These are phyloP conservation scores for Stagonosporopsis chrysanthemi DNA, from an alignment of 2,329 filamentous ascomycete species.

Conservation along the genomic window DNA sequence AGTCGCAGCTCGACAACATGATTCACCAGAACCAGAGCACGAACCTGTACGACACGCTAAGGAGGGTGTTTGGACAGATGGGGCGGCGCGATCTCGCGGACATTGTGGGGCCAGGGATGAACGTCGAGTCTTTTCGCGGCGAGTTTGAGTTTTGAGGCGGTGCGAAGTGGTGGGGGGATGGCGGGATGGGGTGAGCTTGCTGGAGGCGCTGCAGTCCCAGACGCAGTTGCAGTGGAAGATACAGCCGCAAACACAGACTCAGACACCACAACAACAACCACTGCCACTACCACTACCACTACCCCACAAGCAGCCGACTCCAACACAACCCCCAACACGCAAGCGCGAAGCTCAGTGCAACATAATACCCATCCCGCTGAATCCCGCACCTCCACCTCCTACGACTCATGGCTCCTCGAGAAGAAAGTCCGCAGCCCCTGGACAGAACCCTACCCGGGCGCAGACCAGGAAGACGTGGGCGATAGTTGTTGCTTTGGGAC, in stretches of 20 bases:
- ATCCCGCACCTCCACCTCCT: neutral
- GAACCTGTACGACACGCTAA: constrained; percentile 92
- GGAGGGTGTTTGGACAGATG: constrained; percentile 97
- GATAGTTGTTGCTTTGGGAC: constrained; percentile 45
- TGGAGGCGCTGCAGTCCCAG: neutral
- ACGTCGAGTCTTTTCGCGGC: constrained; percentile 84
- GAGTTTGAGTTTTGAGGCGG: constrained; percentile 83
- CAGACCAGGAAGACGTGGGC: constrained; percentile 30
- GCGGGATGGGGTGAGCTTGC: constrained; percentile 9
- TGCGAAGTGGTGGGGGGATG: constrained; percentile 2
- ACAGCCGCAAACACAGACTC: neutral
- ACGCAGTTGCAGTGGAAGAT: neutral
- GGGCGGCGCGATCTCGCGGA: constrained; percentile 86
- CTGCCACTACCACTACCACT: no score
- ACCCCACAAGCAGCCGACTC: no score
- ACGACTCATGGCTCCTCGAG: constrained; percentile 31
- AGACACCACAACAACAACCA: no score
- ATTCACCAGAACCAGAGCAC: constrained; percentile 95
- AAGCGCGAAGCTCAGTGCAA: no score
- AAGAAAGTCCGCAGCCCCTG: constrained; percentile 23
- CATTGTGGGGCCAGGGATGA: constrained; percentile 85
- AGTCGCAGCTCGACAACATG: constrained; percentile 83
- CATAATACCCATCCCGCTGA: neutral
- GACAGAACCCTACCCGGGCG: constrained; percentile 1
- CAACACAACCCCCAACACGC: neutral